These are phyloP conservation scores for Colletotrichum theobromicola DNA, from an alignment of 2,329 filamentous ascomycete species.

Conservation along the genomic window DNA sequence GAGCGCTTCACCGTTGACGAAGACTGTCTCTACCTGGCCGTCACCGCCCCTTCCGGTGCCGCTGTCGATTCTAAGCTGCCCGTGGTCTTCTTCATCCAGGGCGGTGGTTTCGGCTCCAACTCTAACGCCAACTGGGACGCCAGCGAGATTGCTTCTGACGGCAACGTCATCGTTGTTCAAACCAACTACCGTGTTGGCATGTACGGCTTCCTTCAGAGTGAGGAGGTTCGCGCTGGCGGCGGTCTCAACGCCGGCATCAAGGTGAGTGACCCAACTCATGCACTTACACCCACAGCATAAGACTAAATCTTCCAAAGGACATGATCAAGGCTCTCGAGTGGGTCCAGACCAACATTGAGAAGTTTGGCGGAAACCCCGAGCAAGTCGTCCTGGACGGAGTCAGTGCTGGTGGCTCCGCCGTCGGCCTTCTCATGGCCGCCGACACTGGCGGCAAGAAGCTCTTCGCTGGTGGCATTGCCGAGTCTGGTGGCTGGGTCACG, in stretches of 20 bases:
- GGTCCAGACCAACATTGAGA: conserved; percentile 68
- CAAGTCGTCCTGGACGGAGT: conserved; percentile 74
- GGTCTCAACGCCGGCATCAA: conserved; percentile 16
- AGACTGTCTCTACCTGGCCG: conserved; percentile 73
- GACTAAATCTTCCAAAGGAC: too few species aligned
- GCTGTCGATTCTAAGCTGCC: conserved; percentile 59
- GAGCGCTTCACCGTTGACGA: conserved; percentile 46
- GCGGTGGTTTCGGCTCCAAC: conserved; percentile 63
- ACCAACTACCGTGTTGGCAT: conserved; percentile 80
- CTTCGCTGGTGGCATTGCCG: conserved; percentile 56
- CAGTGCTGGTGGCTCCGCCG: conserved; percentile 70
- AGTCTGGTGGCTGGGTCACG: conserved; percentile 58
- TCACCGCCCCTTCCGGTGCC: conserved; percentile 63
- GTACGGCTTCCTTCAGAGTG: conserved; percentile 69
- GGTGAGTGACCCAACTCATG: too few species aligned
- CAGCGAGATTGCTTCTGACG: conserved; percentile 62
- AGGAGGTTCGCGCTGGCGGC: conserved; percentile 17
- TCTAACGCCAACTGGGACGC: conserved; percentile 62
- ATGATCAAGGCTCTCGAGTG: conserved; percentile 66
- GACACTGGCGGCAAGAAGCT: conserved; percentile 54
- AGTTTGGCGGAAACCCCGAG: conserved; percentile 72
- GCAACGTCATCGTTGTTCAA: conserved; percentile 70
- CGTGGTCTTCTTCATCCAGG: conserved; percentile 65
- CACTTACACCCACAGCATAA: too few species aligned
- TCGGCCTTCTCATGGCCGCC: conserved; percentile 66